These are phyloP conservation scores for Euphorbia lathyris DNA, from an alignment of 345 rosid genomes.

Conservation along the genomic window DNA sequence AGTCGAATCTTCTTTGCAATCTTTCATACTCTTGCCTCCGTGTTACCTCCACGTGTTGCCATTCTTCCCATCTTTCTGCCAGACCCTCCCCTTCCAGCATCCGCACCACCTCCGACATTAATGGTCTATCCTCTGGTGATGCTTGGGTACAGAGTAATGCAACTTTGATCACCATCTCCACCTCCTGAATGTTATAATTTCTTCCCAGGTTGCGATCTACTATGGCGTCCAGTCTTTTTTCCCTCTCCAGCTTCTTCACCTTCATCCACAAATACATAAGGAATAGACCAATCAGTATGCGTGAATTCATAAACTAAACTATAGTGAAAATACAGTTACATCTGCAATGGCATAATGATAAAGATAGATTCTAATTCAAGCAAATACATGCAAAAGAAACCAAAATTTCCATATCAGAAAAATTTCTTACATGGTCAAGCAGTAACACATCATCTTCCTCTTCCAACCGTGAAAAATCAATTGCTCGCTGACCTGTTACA, in stretches of 20 bases:
- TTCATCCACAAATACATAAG: slow-evolving; percentile 25
- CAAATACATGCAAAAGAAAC: slow-evolving; percentile 14
- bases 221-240: slow-evolving; percentile 71
- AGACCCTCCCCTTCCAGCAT: slow-evolving; percentile 98
- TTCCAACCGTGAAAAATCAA: slow-evolving; percentile 92
- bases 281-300: neutral
- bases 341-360: no score
- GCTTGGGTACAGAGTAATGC: slow-evolving; percentile 86
- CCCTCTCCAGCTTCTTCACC: slow-evolving; percentile 96
- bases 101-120: slow-evolving; percentile 89
- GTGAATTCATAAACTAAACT: neutral
- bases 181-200: slow-evolving; percentile 56
- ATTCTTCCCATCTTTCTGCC: slow-evolving; percentile 97
- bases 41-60: slow-evolving; percentile 82
- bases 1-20: slow-evolving; percentile 74
- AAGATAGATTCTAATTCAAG: neutral
- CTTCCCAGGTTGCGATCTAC: slow-evolving; percentile 70
- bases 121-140: slow-evolving; percentile 82
- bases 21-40: slow-evolving; percentile 83
- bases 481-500: slow-evolving; percentile 99
- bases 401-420: no score
- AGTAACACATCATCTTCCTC: slow-evolving; percentile 92
- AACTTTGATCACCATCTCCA: slow-evolving; percentile 89
- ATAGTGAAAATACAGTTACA: neutral
- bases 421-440: slow-evolving; percentile 81